Percentiles rank a stretch among this genome's conserved stretches.
phyloP scores from a whole-genome alignment of 225 moss, liverwort and hornwort genomes.

The Lunularia cruciata region DNA sequence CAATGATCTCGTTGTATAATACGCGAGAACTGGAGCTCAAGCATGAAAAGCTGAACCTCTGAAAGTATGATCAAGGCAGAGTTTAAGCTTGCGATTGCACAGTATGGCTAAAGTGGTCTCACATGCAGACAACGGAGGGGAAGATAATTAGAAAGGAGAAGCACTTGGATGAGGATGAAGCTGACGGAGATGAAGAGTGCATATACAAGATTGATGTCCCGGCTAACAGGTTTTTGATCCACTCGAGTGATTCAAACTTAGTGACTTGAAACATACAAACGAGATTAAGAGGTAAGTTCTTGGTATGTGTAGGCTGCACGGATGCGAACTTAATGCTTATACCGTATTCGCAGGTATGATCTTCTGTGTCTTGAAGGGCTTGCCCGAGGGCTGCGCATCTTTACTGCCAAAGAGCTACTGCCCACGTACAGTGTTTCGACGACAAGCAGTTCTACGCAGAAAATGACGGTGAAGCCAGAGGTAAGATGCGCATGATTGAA shows the following conservation, averaged over 20 bases:
- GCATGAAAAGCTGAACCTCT: too few species aligned
- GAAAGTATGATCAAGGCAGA: too few species aligned
- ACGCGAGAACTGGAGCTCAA: too few species aligned
- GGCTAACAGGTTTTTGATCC: slow-evolving; percentile 70
- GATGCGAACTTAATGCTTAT: neutral
- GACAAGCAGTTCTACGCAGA: slow-evolving; percentile 50
- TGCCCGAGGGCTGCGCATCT: slow-evolving; percentile 78
- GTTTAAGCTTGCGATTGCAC: neutral
- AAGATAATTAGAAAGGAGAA: slow-evolving; percentile 93
- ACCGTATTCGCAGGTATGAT: slow-evolving; percentile 64
- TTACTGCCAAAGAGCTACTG: slow-evolving; percentile 70
- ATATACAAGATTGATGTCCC: slow-evolving; percentile 98
- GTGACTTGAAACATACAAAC: neutral
- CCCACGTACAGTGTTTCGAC: slow-evolving; percentile 60
- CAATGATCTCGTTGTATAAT: too few species aligned
- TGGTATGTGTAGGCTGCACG: neutral
- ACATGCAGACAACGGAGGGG: slow-evolving; percentile 80
- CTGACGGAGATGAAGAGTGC: slow-evolving; percentile 57
- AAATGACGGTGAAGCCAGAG: slow-evolving; percentile 82
- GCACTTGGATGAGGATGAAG: slow-evolving; percentile 64
- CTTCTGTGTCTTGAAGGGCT: slow-evolving; percentile 90
- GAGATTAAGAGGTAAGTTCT: neutral
- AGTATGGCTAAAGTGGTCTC: neutral
- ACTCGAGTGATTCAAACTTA: neutral
- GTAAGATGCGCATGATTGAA: slow-evolving; percentile 29